Conservation (phyloP, 345 rosid genomes). For the Hirschfeldia incana region DNA sequence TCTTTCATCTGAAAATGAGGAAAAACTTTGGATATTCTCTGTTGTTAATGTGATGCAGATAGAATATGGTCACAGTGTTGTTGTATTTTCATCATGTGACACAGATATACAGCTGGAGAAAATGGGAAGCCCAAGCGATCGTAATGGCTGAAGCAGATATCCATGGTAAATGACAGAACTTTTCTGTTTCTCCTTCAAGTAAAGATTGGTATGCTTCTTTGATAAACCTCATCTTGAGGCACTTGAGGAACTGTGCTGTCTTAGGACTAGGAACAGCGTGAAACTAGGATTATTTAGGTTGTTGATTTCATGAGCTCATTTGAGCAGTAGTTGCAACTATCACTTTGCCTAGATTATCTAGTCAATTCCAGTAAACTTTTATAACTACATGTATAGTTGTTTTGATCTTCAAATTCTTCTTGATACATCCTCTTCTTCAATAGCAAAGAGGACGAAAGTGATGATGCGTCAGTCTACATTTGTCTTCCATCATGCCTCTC, state of each 20-base stretch:
- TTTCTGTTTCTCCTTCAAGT: background rate
- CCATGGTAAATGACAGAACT: slow-evolving; percentile 48
- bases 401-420: background rate
- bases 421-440: slow-evolving; percentile 13
- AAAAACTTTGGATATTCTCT: background rate
- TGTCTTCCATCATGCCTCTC: slow-evolving; percentile 86
- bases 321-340: slow-evolving; percentile 12
- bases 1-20: background rate
- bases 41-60: background rate
- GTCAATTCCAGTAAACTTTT: background rate
- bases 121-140: slow-evolving; percentile 75
- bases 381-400: background rate
- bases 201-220: slow-evolving; percentile 8
- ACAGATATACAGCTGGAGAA: slow-evolving; percentile 94
- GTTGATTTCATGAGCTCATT: background rate
- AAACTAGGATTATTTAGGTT: background rate
- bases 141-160: slow-evolving; percentile 51
- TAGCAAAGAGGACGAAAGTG: slow-evolving; percentile 68
- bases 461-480: slow-evolving; percentile 81
- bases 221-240: background rate
- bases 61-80: slow-evolving; percentile 1
- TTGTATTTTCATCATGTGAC: slow-evolving; percentile 16
- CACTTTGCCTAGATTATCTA: background rate
- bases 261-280: background rate
- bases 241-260: background rate